Percentiles rank a stretch among this genome's conserved stretches.
Conservation (phyloP, 805 yeast genomes). For the Blastobotrys chiropterorum region DNA sequence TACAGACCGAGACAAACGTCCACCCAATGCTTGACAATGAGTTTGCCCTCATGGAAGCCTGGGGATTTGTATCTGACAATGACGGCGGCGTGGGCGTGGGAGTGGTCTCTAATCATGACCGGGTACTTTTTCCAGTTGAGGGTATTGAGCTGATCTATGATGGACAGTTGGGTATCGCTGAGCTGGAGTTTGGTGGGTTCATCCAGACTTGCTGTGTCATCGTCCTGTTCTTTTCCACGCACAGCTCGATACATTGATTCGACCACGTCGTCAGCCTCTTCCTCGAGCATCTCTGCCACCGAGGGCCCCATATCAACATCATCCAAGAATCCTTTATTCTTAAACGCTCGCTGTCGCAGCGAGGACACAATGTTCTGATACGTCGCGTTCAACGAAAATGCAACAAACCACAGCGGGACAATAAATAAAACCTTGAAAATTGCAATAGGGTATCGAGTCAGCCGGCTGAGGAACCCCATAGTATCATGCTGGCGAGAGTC, state of each 20-base stretch:
- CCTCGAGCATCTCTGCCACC: constrained; percentile 42
- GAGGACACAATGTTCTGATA: constrained; percentile 38
- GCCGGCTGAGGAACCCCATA: background rate
- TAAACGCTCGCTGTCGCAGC: constrained; percentile 27
- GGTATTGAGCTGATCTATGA: constrained; percentile 51
- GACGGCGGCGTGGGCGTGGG: constrained; percentile 74
- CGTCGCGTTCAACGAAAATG: constrained; percentile 43
- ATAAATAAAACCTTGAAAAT: constrained; percentile 42
- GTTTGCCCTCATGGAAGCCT: constrained; percentile 61
- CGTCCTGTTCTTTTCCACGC: background rate
- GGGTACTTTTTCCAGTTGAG: constrained; percentile 68
- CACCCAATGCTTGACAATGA: constrained; percentile 61
- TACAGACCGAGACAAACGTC: constrained; percentile 16
- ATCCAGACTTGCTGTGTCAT: constrained; percentile 4
- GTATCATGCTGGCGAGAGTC: background rate
- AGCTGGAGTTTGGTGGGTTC: constrained; percentile 4
- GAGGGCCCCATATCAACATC: constrained; percentile 6
- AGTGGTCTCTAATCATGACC: constrained; percentile 57
- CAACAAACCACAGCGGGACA: constrained; percentile 60
- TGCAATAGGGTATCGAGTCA: constrained; percentile 41
- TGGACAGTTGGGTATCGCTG: constrained; percentile 38
- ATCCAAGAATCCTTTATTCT: constrained; percentile 7
- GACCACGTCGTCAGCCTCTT: constrained; percentile 57
- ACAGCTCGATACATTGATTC: constrained; percentile 34
- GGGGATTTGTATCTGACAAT: constrained; percentile 57